phyloP scores from a whole-genome alignment of 257 asterid genomes.

The Rhazya stricta region DNA sequence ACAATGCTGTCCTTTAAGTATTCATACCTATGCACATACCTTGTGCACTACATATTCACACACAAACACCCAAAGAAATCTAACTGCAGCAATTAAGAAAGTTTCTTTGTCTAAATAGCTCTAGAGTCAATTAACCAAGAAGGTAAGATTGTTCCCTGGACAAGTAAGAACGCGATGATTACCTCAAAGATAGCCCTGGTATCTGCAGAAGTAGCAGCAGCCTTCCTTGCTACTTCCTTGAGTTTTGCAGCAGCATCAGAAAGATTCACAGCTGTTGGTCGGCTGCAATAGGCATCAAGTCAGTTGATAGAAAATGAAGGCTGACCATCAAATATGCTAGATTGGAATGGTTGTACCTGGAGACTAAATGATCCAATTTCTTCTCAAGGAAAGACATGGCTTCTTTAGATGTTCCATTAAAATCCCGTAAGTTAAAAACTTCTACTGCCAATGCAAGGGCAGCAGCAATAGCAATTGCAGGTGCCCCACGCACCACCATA shows the following conservation, averaged over 20 bases:
- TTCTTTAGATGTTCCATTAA: conserved; percentile 53
- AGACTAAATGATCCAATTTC: conserved; percentile 79
- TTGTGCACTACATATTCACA: background rate
- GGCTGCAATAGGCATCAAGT: conserved; percentile 38
- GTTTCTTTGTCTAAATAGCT: background rate
- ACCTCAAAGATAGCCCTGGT: conserved; percentile 61
- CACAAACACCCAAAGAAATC: background rate
- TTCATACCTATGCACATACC: background rate
- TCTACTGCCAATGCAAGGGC: conserved; percentile 92
- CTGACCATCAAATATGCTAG: background rate
- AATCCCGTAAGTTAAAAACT: conserved; percentile 48
- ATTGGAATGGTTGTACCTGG: conserved; percentile 48
- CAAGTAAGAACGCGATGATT: conserved; percentile 16
- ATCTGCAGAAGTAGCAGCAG: conserved; percentile 50
- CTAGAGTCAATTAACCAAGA: background rate
- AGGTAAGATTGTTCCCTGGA: background rate
- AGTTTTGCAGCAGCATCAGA: conserved; percentile 83
- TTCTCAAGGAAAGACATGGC: conserved; percentile 57
- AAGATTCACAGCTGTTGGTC: conserved; percentile 97
- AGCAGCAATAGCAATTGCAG: conserved; percentile 96
- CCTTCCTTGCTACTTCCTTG: conserved; percentile 47
- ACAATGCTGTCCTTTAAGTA: background rate
- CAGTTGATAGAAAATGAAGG: conserved; percentile 5
- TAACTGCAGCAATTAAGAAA: background rate
- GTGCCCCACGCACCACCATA: conserved; percentile 99